Evolutionary conservation across 2,329 filamentous ascomycete species (phyloP), one percentile per base, ranked within the genome.

Genomic region (Hortaea sp.): DNA sequence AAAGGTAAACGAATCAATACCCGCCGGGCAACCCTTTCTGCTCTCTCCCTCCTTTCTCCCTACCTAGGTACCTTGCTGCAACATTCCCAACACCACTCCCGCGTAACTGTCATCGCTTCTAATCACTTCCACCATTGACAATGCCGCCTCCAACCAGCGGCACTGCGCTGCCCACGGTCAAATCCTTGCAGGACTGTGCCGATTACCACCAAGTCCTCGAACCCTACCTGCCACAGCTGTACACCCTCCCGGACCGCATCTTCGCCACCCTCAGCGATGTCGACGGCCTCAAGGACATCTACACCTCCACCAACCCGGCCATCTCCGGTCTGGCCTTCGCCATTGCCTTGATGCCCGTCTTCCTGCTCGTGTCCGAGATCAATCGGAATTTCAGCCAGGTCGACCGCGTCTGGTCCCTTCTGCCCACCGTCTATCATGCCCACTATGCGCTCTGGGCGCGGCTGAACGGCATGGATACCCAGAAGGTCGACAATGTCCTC

Each of bases 361-460:
- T 94, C 58, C 70, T 95, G 27, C 60, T 90, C 30, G 71, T 81
- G 5, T 86, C 88, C 1, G 90, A 97, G 66, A 68, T 88, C 69
- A 97, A 94, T 68, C 78, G 77, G 60, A 98, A 98, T 66, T 95
- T 89, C 66, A 95, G 89, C n/a, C 92, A 98, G 68, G 83, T 98
- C 38, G 92, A 98, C 66, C 81, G 92, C 42, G 70, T 84, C 57
- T 98, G 92, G 92, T 92, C 87, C 62, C 74, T 98, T 50, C 69
- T 98, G 43, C 92, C 92, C 1, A 83, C 86, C 6, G 61, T 95
- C 43, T 97, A 94, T 67, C 84, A 92, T 62, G 76, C 81, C 5
- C 89, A 98, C 66, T 92, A 86, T 62, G 77, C 80, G 34, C 58
- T 81, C n/a, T 98, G 89, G 82, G 84, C 88, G 37, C 83, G 85